A percentile compares a stretch with the other conserved stretches of the same genome.
phyloP scores from a whole-genome alignment of 2,329 filamentous ascomycete genomes.

The Orbilia quercus region DNA sequence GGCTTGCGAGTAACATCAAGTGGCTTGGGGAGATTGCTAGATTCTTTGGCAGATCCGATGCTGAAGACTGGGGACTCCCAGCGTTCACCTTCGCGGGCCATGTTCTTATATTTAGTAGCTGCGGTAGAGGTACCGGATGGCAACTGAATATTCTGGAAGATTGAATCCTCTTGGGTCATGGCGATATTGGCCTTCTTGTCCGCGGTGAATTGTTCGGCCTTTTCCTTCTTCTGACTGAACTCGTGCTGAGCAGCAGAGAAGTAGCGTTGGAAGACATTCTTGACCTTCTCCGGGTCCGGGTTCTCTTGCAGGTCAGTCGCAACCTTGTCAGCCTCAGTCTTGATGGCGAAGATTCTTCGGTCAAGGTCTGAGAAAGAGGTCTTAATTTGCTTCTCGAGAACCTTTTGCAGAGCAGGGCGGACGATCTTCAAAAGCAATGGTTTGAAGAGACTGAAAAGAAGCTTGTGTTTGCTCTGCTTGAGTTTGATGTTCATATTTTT shows the following conservation, averaged over 20 bases:
- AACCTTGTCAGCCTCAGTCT: slow-evolving; percentile 82
- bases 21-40: slow-evolving; percentile 74
- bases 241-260: slow-evolving; percentile 78
- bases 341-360: slow-evolving; percentile 72
- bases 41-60: slow-evolving; percentile 80
- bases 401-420: slow-evolving; percentile 85
- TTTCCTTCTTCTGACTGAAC: slow-evolving; percentile 78
- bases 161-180: slow-evolving; percentile 87
- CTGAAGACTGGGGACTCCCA: slow-evolving; percentile 97
- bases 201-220: slow-evolving; percentile 72
- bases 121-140: slow-evolving; percentile 91
- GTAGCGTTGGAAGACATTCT: slow-evolving; percentile 90
- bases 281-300: slow-evolving; percentile 72
- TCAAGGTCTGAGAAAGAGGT: slow-evolving; percentile 83
- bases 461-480: slow-evolving; percentile 94
- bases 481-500: slow-evolving; percentile 87
- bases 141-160: slow-evolving; percentile 88
- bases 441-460: slow-evolving; percentile 87
- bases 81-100: slow-evolving; percentile 85
- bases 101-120: slow-evolving; percentile 90
- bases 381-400: slow-evolving; percentile 87
- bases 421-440: slow-evolving; percentile 85
- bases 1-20: slow-evolving; percentile 71
- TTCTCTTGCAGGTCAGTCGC: slow-evolving; percentile 74
- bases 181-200: slow-evolving; percentile 83